These are phyloP conservation scores for Naematelia aurantialba DNA, from an alignment of 768 basidiomycete species.

Conservation along the genomic window DNA sequence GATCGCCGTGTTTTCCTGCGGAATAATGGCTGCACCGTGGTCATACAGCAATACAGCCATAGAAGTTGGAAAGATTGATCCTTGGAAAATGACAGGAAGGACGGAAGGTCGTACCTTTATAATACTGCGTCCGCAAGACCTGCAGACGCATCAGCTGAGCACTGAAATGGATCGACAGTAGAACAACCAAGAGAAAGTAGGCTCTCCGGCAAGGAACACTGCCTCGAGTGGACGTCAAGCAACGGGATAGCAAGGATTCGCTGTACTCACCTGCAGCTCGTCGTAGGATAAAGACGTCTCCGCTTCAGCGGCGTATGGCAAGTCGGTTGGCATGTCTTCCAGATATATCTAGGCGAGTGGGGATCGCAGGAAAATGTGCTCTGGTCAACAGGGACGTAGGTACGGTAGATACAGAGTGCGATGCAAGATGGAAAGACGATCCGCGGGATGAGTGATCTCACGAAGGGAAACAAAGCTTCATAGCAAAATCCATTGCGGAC, in stretches of 20 bases:
- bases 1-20: no score
- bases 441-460: background rate
- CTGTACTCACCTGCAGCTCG: conserved; percentile 69
- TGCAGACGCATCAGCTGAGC: no score
- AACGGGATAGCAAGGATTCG: background rate
- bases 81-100: background rate
- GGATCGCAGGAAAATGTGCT: no score
- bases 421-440: no score
- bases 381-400: no score
- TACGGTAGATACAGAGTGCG: no score
- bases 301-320: conserved; percentile 94
- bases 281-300: conserved; percentile 82
- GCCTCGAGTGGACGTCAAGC: background rate
- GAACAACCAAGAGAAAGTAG: no score
- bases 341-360: no score
- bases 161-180: no score
- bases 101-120: conserved; percentile 55
- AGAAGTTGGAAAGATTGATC: background rate
- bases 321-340: conserved; percentile 60
- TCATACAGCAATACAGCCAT: background rate
- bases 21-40: no score
- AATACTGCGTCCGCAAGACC: conserved; percentile 82
- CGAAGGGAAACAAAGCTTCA: background rate
- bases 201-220: no score
- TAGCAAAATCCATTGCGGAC: no score